Percentiles rank a stretch among this genome's conserved stretches.
Conservation (phyloP, 106 monocot species). For the Posidonia australis region DNA sequence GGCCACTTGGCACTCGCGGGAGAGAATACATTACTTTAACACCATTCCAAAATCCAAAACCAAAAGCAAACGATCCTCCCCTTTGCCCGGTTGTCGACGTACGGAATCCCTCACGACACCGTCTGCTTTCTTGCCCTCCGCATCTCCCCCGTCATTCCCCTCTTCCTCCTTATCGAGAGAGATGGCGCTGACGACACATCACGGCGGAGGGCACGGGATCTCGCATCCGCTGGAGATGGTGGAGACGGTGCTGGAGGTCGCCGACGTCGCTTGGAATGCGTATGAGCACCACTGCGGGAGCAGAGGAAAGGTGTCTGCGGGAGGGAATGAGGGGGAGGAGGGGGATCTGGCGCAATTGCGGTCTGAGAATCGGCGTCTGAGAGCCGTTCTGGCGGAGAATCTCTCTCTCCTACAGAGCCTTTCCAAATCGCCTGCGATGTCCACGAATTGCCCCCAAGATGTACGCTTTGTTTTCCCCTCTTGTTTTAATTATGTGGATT, state of each 20-base stretch:
- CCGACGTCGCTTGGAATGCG: conserved; percentile 81
- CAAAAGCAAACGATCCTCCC: too few relatives aligned
- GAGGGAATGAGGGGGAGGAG: conserved; percentile 12
- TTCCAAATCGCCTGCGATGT: conserved; percentile 30
- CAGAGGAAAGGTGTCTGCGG: too few relatives aligned
- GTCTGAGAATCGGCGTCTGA: conserved; percentile 57
- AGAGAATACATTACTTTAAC: too few relatives aligned
- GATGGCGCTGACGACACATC: conserved; percentile 21
- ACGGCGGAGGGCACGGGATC: conserved; percentile 26
- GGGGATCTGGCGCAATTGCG: conserved; percentile 16
- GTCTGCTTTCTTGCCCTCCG: not conserved
- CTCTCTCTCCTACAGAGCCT: conserved; percentile 38
- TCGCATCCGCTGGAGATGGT: conserved; percentile 57
- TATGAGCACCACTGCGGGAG: conserved; percentile 46
- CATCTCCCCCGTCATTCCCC: too few relatives aligned
- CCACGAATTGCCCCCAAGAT: conserved; percentile 65
- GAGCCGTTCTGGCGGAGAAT: conserved; percentile 41
- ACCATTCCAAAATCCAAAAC: too few relatives aligned
- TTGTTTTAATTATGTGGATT: too few relatives aligned
- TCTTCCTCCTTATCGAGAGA: not conserved
- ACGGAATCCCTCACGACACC: conserved; percentile 4
- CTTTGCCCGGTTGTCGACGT: too few relatives aligned
- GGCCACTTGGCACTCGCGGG: too few relatives aligned
- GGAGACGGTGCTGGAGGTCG: conserved; percentile 72
- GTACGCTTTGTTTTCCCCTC: conserved; percentile 25